Evolutionary conservation across 345 rosid species (phyloP).

Genomic region (Camelina neglecta): DNA sequence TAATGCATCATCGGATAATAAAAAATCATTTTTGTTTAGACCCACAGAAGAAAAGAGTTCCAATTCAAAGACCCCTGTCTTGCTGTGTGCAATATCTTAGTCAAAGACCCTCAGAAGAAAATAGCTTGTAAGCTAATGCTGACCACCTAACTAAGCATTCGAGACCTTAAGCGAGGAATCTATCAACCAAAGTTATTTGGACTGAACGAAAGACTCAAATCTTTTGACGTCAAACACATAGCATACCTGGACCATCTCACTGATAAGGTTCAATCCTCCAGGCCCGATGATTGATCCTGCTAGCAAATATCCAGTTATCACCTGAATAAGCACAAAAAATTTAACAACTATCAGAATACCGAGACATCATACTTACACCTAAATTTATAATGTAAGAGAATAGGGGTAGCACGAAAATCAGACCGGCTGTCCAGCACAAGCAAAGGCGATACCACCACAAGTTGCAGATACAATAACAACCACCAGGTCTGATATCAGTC

Average conservation of each 20-base stretch:
- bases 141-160: slow-evolving; percentile 12
- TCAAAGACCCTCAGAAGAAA: background rate
- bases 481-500: slow-evolving; percentile 95
- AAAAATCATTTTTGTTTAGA: background rate
- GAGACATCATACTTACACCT: background rate
- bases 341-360: slow-evolving; percentile 21
- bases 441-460: slow-evolving; percentile 98
- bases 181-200: slow-evolving; percentile 11
- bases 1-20: background rate
- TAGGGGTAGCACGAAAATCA: slow-evolving; percentile 34
- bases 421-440: slow-evolving; percentile 99
- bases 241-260: slow-evolving; percentile 96
- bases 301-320: slow-evolving; percentile 88
- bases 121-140: background rate
- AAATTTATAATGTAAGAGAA: slow-evolving; percentile 12
- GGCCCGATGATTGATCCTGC: slow-evolving; percentile 95
- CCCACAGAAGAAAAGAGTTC: background rate
- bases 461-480: slow-evolving; percentile 96
- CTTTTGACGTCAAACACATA: slow-evolving; percentile 22
- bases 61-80: slow-evolving; percentile 15
- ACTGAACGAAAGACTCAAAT: slow-evolving; percentile 1
- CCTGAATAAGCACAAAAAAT: slow-evolving; percentile 52
- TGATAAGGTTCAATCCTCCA: slow-evolving; percentile 87
- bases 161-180: slow-evolving; percentile 2
- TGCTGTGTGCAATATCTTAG: slow-evolving; percentile 21